Percentiles rank a stretch among this genome's conserved stretches.
These are phyloP conservation scores for Pseudozyma tsukubaensis DNA, from an alignment of 1,284 basidiomycete genomes.

Conservation along the genomic window DNA sequence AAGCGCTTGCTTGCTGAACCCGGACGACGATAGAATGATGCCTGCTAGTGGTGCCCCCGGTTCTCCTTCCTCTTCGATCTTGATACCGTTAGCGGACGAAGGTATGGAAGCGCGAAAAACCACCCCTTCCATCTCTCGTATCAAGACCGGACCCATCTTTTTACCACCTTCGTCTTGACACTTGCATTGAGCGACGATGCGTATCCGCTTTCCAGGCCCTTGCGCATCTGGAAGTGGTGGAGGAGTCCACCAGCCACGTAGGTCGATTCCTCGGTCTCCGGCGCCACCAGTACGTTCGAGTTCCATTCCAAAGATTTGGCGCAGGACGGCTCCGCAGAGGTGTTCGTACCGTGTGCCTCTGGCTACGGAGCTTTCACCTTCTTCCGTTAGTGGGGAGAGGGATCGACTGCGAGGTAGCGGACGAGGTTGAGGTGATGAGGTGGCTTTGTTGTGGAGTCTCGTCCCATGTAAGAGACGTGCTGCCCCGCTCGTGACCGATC, in stretches of 20 bases:
- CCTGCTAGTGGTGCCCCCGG: conserved; percentile 12
- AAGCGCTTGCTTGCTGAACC: conserved; percentile 55
- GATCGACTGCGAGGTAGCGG: background rate
- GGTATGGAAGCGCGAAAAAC: conserved; percentile 37
- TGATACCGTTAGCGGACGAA: background rate
- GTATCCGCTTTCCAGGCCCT: conserved; percentile 68
- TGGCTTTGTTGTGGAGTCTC: background rate
- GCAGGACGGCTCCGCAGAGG: conserved; percentile 76
- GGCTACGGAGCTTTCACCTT: conserved; percentile 69
- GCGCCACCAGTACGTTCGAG: conserved; percentile 79
- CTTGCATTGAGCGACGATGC: conserved; percentile 90
- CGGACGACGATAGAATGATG: conserved; percentile 33
- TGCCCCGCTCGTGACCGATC: no score
- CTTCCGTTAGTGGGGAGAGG: background rate
- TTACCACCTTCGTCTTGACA: conserved; percentile 76
- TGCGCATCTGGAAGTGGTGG: conserved; percentile 69
- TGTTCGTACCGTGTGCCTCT: conserved; percentile 82
- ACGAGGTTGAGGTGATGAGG: background rate
- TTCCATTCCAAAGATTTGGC: conserved; percentile 80
- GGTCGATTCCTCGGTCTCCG: conserved; percentile 85
- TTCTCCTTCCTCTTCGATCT: background rate
- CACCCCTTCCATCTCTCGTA: conserved; percentile 81
- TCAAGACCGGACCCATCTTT: conserved; percentile 79
- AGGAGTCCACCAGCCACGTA: conserved; percentile 93
- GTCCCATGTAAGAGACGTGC: background rate